phyloP scores from a whole-genome alignment of 2,329 filamentous ascomycete genomes.

The Chlorencoelia australis region DNA sequence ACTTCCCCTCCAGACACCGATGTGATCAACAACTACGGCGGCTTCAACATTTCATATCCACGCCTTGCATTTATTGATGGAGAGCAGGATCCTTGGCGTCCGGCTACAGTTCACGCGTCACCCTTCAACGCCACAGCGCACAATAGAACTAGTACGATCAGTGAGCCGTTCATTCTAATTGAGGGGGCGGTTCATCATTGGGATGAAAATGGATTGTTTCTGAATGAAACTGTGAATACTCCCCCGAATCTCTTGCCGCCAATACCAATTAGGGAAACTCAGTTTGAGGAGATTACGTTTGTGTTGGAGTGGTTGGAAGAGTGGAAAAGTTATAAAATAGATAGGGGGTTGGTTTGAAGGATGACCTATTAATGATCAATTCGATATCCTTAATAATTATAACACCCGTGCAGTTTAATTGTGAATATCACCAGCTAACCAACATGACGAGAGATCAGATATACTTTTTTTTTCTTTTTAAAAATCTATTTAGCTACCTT shows the following conservation, averaged over 20 bases:
- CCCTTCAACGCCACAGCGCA: slow-evolving; percentile 35
- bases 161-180: slow-evolving; percentile 66
- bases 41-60: slow-evolving; percentile 57
- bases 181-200: slow-evolving; percentile 70
- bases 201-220: slow-evolving; percentile 62
- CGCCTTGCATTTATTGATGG: slow-evolving; percentile 72
- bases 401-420: no score
- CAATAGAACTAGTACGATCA: slow-evolving; percentile 46
- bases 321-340: slow-evolving; percentile 35
- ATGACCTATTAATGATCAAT: no score
- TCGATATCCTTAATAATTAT: no score
- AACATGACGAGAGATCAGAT: no score
- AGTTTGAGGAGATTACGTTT: slow-evolving; percentile 48
- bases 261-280: slow-evolving; percentile 44
- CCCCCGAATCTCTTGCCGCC: slow-evolving; percentile 41
- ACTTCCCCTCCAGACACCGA: slow-evolving; percentile 50
- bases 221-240: slow-evolving; percentile 42
- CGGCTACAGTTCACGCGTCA: slow-evolving; percentile 59
- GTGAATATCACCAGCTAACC: no score
- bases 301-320: slow-evolving; percentile 59
- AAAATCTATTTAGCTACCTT: no score
- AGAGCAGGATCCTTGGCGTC: slow-evolving; percentile 70
- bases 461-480: no score
- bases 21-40: slow-evolving; percentile 67
- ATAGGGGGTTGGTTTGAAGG: background rate